Evolutionary conservation across 257 asterid species (phyloP).

Genomic region (Solanum chiquidenum): DNA sequence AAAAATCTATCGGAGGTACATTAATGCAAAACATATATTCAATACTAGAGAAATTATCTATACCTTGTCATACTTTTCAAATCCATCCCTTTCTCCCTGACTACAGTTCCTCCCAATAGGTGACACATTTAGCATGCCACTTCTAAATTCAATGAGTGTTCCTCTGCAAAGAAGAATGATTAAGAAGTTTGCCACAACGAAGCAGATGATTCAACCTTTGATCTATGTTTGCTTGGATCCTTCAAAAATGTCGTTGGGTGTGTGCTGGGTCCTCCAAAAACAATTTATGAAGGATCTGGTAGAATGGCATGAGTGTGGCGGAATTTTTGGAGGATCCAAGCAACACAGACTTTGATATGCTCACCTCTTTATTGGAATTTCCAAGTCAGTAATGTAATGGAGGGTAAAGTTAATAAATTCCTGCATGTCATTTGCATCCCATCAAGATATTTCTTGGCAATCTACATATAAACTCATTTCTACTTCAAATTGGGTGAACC

Average conservation of each 20-base stretch:
- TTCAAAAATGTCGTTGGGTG: not conserved
- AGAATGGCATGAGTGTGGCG: too few relatives aligned
- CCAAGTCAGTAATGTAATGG: conserved; percentile 88
- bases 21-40: not conserved
- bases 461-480: too few relatives aligned
- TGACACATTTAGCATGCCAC: conserved; percentile 90
- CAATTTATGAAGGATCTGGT: too few relatives aligned
- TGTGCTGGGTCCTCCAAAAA: too few relatives aligned
- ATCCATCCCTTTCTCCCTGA: conserved; percentile 84
- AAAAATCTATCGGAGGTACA: not conserved
- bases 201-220: not conserved
- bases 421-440: conserved; percentile 26
- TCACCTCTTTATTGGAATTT: conserved; percentile 90
- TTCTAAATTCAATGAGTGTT: conserved; percentile 84
- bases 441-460: not conserved
- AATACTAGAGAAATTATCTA: not conserved
- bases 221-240: not conserved
- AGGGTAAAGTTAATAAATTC: conserved; percentile 85
- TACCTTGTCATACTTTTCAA: conserved; percentile 93
- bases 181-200: conserved; percentile 4
- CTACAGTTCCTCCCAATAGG: conserved; percentile 96
- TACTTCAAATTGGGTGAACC: too few relatives aligned
- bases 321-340: not conserved
- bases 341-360: not conserved
- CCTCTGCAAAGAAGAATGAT: conserved; percentile 39